A percentile compares a stretch with the other conserved stretches of the same genome.
These are phyloP conservation scores for Edaphochlamys debaryana DNA, from an alignment of 139 green algal genomes.

Conservation along the genomic window DNA sequence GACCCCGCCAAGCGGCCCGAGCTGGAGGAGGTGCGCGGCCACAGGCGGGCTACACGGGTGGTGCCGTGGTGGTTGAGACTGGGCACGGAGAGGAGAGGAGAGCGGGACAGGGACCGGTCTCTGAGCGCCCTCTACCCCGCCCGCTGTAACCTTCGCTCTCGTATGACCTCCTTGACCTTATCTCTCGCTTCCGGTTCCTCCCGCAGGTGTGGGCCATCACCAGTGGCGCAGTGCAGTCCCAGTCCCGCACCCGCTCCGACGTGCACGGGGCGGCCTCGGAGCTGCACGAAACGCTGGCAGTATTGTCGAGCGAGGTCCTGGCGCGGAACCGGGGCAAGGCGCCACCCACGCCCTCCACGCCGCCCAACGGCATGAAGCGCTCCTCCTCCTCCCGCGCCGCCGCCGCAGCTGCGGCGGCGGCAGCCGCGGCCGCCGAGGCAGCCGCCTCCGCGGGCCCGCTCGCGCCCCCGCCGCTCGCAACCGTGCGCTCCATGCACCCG, in stretches of 20 bases:
- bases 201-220: constrained; percentile 42
- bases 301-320: constrained; percentile 35
- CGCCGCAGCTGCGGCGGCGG: neutral
- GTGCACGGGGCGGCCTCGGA: constrained; percentile 34
- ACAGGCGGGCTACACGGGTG: no score
- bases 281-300: constrained; percentile 31
- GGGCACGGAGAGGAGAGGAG: no score
- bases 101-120: no score
- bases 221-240: constrained; percentile 22
- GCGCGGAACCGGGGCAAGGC: constrained; percentile 11
- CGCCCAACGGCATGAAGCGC: constrained; percentile 24
- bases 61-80: no score
- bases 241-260: constrained; percentile 37
- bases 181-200: no score
- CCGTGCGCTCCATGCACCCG: constrained; percentile 53
- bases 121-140: no score
- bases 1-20: constrained; percentile 55
- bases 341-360: neutral
- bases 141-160: no score
- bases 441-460: neutral
- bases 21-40: constrained; percentile 53
- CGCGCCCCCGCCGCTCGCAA: constrained; percentile 9
- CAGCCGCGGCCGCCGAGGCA: neutral
- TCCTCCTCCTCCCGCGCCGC: neutral
- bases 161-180: no score